Conservation (phyloP, 768 basidiomycete genomes). For the Auriculariales sp. region DNA sequence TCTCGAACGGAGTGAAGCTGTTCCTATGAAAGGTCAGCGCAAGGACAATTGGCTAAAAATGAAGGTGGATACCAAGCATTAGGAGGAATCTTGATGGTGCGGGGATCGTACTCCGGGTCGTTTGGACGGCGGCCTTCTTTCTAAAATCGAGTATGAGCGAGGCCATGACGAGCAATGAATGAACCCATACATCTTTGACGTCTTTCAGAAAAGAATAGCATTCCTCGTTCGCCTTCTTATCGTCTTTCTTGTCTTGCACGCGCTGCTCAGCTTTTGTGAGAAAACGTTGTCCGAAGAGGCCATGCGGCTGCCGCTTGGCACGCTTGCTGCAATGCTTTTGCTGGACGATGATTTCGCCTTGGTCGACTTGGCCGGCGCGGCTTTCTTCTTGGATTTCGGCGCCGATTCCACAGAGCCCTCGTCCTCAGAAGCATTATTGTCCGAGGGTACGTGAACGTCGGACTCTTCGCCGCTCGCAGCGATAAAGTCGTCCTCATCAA, state of each 20-base stretch:
- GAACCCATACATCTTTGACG: conserved; percentile 45
- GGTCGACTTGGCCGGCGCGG: conserved; percentile 16
- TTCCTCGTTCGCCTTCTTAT: conserved; percentile 67
- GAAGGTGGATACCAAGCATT: no score
- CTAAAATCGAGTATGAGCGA: conserved; percentile 21
- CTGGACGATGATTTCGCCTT: conserved; percentile 15
- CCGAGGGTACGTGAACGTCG: conserved; percentile 11
- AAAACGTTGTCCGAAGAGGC: conserved; percentile 22
- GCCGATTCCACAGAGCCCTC: conserved; percentile 5
- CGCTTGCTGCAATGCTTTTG: conserved; percentile 9
- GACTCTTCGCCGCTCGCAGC: conserved; percentile 27
- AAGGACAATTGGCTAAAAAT: no score
- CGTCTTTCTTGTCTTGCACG: conserved; percentile 60
- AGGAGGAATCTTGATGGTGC: conserved; percentile 70
- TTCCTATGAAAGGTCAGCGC: no score
- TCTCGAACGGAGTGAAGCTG: conserved; percentile 89
- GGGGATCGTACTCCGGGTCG: conserved; percentile 80
- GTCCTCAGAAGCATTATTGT: conserved; percentile 6
- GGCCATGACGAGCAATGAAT: not conserved
- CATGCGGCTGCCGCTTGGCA: not conserved
- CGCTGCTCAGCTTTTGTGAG: conserved; percentile 75
- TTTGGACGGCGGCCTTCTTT: conserved; percentile 67
- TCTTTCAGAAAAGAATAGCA: conserved; percentile 64
- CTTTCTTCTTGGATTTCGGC: conserved; percentile 6
- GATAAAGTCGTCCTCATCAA: conserved; percentile 62